A percentile compares a stretch with the other conserved stretches of the same genome.
Conservation (phyloP, 2,329 filamentous ascomycete genomes). For the Ceratocystis papillata region DNA sequence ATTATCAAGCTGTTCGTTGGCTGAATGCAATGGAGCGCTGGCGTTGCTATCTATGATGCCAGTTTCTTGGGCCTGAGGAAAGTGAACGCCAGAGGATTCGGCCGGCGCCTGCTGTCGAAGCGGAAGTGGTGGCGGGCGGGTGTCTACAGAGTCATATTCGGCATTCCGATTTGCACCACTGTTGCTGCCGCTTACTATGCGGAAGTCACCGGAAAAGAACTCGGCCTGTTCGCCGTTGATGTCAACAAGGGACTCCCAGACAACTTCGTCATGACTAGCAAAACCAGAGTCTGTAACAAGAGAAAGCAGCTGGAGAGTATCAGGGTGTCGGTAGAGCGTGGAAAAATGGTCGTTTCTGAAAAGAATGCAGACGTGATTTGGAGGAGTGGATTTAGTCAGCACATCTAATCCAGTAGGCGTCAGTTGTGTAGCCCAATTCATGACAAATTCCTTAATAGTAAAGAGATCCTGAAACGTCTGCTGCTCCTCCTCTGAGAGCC, state of each 20-base stretch:
- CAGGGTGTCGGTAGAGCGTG: constrained; percentile 79
- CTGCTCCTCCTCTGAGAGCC: constrained; percentile 63
- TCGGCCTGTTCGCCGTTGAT: constrained; percentile 73
- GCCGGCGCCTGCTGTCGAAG: background rate
- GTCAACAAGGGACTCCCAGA: constrained; percentile 90
- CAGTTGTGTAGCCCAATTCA: constrained; percentile 71
- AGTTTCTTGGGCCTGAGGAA: constrained; percentile 5
- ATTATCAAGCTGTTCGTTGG: constrained; percentile 65
- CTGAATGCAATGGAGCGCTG: constrained; percentile 42
- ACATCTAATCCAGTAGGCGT: constrained; percentile 70
- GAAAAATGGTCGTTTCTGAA: constrained; percentile 98
- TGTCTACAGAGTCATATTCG: background rate
- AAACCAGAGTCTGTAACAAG: constrained; percentile 92
- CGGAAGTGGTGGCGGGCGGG: background rate
- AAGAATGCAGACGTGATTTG: constrained; percentile 76
- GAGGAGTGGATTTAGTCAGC: constrained; percentile 57
- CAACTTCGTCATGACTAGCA: constrained; percentile 73
- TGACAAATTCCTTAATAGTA: constrained; percentile 74
- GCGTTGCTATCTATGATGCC: background rate
- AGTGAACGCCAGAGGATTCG: background rate
- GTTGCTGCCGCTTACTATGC: constrained; percentile 47
- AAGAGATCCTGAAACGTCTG: constrained; percentile 70
- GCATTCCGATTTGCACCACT: too few species aligned
- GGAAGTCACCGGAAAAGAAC: constrained; percentile 84
- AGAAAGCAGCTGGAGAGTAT: constrained; percentile 62